Conservation (phyloP, 163 green algal species). For the Chlamydomonas reinhardtii region DNA sequence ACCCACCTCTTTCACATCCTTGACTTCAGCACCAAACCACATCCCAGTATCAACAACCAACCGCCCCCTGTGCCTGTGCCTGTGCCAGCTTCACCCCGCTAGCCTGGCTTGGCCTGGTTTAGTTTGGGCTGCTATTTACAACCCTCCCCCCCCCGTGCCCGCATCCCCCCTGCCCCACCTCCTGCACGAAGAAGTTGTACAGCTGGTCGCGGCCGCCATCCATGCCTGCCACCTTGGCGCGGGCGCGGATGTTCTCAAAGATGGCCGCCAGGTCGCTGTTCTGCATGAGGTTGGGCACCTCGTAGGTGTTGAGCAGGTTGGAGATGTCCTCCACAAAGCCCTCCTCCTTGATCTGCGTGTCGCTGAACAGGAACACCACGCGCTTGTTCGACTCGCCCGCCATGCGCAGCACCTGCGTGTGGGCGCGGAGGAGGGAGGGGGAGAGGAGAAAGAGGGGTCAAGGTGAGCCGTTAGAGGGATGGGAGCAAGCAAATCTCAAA, state of each 20-base stretch:
- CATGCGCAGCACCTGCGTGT: constrained; percentile 58
- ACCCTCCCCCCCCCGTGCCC: too few species aligned
- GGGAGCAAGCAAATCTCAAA: too few species aligned
- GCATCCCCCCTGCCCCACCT: constrained; percentile 50
- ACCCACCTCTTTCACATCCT: too few species aligned
- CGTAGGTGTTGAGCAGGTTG: constrained; percentile 85
- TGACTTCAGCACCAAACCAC: too few species aligned
- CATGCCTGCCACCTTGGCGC: constrained; percentile 76
- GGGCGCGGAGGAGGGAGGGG: too few species aligned
- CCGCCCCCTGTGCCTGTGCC: too few species aligned
- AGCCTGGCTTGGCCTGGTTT: too few species aligned
- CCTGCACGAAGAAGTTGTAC: constrained; percentile 84
- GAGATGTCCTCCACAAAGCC: constrained; percentile 84
- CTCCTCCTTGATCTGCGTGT: constrained; percentile 82
- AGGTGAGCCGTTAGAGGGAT: too few species aligned
- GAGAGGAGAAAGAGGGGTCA: too few species aligned
- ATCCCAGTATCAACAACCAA: too few species aligned
- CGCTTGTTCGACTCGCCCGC: constrained; percentile 81
- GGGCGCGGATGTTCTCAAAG: constrained; percentile 79
- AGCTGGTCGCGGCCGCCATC: constrained; percentile 72
- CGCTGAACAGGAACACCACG: constrained; percentile 81
- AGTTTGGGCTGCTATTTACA: too few species aligned
- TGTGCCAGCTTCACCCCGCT: too few species aligned
- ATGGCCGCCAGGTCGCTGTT: constrained; percentile 73
- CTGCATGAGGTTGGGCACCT: constrained; percentile 77